phyloP scores from a whole-genome alignment of 192 early-diverging fungal genomes.

The Coemansia sp. region DNA sequence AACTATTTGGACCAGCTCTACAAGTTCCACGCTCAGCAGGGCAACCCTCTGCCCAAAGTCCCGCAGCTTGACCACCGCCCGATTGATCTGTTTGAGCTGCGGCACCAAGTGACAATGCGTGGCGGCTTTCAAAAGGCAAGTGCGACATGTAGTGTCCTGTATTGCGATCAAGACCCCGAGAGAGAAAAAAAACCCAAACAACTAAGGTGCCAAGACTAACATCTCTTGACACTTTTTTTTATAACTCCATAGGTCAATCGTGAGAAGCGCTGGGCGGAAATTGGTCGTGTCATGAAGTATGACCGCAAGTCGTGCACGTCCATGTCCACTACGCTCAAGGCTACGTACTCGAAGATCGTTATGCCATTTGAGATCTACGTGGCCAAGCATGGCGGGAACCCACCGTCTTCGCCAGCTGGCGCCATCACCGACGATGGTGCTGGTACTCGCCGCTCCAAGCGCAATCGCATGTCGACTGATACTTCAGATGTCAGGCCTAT shows the following conservation, averaged over 20 bases:
- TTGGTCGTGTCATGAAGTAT: constrained; percentile 73
- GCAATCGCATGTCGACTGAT: constrained; percentile 23
- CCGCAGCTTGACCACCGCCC: constrained; percentile 86
- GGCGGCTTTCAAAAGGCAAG: constrained; percentile 73
- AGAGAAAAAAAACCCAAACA: background rate
- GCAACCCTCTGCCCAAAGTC: constrained; percentile 71
- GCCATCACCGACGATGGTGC: constrained; percentile 11
- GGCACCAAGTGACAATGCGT: constrained; percentile 75
- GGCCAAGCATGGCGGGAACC: constrained; percentile 51
- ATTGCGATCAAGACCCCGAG: background rate
- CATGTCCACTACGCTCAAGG: constrained; percentile 73
- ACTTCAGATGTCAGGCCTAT: background rate
- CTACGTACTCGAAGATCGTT: constrained; percentile 66
- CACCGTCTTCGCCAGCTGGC: constrained; percentile 5
- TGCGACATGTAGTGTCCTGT: background rate
- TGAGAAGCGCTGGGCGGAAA: constrained; percentile 83
- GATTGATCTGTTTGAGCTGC: constrained; percentile 80
- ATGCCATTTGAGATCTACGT: constrained; percentile 72
- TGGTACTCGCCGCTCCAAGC: constrained; percentile 42
- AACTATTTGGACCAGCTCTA: constrained; percentile 92
- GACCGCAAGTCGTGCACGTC: constrained; percentile 74
- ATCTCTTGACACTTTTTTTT: background rate
- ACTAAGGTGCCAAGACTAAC: background rate
- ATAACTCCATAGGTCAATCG: constrained; percentile 59
- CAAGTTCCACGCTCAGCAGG: constrained; percentile 82